phyloP scores from a whole-genome alignment of 2,329 filamentous ascomycete genomes.

The Pezicula rhizophila region DNA sequence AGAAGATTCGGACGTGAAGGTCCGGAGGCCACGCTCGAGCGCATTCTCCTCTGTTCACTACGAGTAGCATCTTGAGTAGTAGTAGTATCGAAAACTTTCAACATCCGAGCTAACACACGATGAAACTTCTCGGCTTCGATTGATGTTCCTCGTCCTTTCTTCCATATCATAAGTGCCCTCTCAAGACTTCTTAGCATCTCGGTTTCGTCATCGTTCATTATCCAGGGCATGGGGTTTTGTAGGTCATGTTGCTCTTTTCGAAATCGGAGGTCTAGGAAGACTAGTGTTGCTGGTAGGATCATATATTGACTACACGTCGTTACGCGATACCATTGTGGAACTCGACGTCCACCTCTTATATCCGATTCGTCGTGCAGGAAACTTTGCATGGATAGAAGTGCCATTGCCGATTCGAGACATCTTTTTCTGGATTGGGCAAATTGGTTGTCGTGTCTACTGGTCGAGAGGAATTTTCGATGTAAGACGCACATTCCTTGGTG shows the following conservation, averaged over 20 bases:
- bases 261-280: not conserved
- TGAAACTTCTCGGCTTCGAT: too few species aligned
- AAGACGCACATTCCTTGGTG: slow-evolving; percentile 14
- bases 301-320: not conserved
- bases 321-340: not conserved
- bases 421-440: slow-evolving; percentile 12
- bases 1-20: too few species aligned
- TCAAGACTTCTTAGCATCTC: not conserved
- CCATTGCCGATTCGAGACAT: slow-evolving; percentile 18
- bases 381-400: not conserved
- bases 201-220: not conserved
- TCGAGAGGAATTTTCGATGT: slow-evolving; percentile 14
- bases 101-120: too few species aligned
- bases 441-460: slow-evolving; percentile 7
- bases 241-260: not conserved
- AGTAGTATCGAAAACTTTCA: too few species aligned
- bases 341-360: not conserved
- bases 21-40: too few species aligned
- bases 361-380: not conserved
- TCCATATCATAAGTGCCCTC: not conserved
- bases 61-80: too few species aligned
- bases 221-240: not conserved
- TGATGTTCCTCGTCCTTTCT: too few species aligned
- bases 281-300: not conserved
- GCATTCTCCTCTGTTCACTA: too few species aligned